These are phyloP conservation scores for Sugiyamaella lignohabitans DNA, from an alignment of 805 yeast species.

Conservation along the genomic window DNA sequence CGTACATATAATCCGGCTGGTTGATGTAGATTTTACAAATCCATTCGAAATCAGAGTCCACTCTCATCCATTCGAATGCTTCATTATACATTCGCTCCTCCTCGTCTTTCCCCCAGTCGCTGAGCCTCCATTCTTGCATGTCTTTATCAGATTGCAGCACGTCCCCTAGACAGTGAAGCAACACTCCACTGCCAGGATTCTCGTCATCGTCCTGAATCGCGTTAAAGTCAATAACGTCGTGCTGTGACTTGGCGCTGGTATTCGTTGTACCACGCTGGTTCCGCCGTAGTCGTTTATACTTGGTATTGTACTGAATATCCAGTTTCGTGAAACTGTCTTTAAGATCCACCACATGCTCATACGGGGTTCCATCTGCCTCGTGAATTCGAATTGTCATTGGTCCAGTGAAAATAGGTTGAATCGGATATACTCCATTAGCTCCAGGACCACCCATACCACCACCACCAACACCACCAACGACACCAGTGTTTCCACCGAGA, in stretches of 20 bases:
- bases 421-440: too few species aligned
- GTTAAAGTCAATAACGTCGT: slow-evolving; percentile 20
- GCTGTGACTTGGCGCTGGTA: slow-evolving; percentile 8
- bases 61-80: slow-evolving; percentile 95
- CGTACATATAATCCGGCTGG: slow-evolving; percentile 93
- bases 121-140: slow-evolving; percentile 60
- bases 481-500: too few species aligned
- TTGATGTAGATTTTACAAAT: slow-evolving; percentile 71
- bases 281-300: slow-evolving; percentile 71
- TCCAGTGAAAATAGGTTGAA: slow-evolving; percentile 54
- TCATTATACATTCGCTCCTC: slow-evolving; percentile 66
- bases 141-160: slow-evolving; percentile 59
- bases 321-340: slow-evolving; percentile 79
- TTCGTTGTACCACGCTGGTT: slow-evolving; percentile 28
- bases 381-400: slow-evolving; percentile 96
- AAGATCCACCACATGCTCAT: slow-evolving; percentile 91
- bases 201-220: slow-evolving; percentile 29
- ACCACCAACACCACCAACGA: too few species aligned
- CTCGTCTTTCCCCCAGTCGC: slow-evolving; percentile 64
- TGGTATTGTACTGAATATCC: slow-evolving; percentile 93
- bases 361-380: slow-evolving; percentile 98
- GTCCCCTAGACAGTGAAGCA: slow-evolving; percentile 66
- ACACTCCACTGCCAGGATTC: slow-evolving; percentile 30
- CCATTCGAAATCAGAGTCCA: slow-evolving; percentile 99
- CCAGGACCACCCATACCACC: too few species aligned